phyloP scores from a whole-genome alignment of 163 green algal species.

The Chlorella variabilis region DNA sequence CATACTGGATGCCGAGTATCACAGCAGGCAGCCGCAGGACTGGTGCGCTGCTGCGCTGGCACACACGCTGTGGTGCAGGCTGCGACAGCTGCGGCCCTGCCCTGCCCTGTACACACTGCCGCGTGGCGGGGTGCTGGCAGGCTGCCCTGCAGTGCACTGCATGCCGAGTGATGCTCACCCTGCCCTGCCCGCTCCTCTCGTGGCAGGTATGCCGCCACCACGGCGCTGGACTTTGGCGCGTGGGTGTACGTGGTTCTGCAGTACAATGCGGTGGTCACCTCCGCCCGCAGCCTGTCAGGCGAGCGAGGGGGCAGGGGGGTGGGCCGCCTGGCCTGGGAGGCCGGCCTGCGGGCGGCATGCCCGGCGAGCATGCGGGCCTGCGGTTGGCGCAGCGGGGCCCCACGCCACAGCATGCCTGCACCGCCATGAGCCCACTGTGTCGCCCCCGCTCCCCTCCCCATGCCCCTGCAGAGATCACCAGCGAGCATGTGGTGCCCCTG shows the following conservation, averaged over 20 bases:
- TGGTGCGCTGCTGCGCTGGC: slow-evolving; percentile 35
- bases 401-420: neutral
- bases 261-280: slow-evolving; percentile 64
- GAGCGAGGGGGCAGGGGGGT: too few relatives aligned
- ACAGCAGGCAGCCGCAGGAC: slow-evolving; percentile 64
- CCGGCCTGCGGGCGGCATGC: too few relatives aligned
- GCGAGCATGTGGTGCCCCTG: slow-evolving; percentile 74
- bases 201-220: slow-evolving; percentile 62
- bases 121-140: too few relatives aligned
- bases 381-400: neutral
- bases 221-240: slow-evolving; percentile 64
- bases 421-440: too few relatives aligned
- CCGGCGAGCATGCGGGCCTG: neutral
- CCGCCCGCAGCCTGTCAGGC: slow-evolving; percentile 33
- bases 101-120: too few relatives aligned
- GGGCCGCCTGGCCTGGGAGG: too few relatives aligned
- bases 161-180: neutral
- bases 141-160: too few relatives aligned
- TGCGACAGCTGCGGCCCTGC: too few relatives aligned
- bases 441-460: too few relatives aligned
- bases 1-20: slow-evolving; percentile 57
- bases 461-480: slow-evolving; percentile 68
- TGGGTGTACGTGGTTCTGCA: slow-evolving; percentile 76
- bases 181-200: neutral
- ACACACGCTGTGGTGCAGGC: too few relatives aligned